These are phyloP conservation scores for Rhododendron kiyosumense DNA, from an alignment of 148 eudicot genomes.

Conservation along the genomic window DNA sequence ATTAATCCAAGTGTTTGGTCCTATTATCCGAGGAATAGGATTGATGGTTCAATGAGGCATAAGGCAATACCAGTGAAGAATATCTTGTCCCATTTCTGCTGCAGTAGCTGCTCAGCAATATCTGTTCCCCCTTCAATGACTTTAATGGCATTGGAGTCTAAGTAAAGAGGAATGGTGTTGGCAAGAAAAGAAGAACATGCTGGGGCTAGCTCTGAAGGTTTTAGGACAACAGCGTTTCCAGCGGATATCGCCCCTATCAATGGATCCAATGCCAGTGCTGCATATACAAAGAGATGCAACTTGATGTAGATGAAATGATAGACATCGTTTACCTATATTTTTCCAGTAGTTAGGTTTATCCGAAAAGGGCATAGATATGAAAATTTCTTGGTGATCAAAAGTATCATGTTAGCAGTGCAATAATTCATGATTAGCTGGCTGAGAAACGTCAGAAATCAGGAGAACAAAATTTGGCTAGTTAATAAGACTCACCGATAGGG, in stretches of 20 bases:
- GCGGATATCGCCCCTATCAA: constrained; percentile 65
- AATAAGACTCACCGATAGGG: constrained; percentile 16
- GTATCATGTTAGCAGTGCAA: background rate
- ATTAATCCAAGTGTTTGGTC: background rate
- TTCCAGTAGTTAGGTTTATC: background rate
- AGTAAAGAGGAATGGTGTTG: constrained; percentile 35
- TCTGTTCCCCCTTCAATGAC: constrained; percentile 51
- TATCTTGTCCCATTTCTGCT: constrained; percentile 64
- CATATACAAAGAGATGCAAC: background rate
- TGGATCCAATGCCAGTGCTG: constrained; percentile 58
- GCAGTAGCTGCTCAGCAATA: constrained; percentile 34
- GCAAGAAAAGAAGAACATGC: constrained; percentile 55
- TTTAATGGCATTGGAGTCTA: constrained; percentile 47
- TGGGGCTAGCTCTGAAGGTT: constrained; percentile 54
- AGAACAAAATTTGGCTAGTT: background rate
- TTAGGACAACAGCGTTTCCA: constrained; percentile 49
- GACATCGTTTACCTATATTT: too few species aligned
- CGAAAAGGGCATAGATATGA: background rate
- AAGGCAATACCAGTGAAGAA: constrained; percentile 49
- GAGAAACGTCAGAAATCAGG: background rate
- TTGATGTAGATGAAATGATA: background rate
- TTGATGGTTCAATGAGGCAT: background rate
- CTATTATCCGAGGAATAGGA: background rate
- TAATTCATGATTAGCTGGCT: background rate
- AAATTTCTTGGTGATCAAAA: background rate